Evolutionary conservation across 768 basidiomycete genomes (phyloP).

Genomic region (Termitomyces sp.): DNA sequence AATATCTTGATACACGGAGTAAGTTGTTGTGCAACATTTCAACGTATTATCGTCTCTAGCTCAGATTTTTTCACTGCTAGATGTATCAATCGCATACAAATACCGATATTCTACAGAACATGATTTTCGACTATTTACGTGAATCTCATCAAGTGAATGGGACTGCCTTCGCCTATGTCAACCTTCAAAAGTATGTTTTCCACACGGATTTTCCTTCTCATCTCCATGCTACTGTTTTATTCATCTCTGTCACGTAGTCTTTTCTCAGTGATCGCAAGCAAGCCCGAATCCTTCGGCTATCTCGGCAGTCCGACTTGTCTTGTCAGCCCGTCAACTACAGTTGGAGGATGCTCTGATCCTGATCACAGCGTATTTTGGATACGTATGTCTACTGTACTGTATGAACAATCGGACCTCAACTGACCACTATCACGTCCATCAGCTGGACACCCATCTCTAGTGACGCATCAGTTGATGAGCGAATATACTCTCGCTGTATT

Average conservation of each 20-base stretch:
- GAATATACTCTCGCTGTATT: slow-evolving; percentile 22
- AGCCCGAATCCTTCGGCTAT: slow-evolving; percentile 23
- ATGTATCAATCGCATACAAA: slow-evolving; percentile 28
- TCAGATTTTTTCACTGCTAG: slow-evolving; percentile 8
- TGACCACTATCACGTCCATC: background rate
- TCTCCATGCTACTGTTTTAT: background rate
- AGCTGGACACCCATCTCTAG: slow-evolving; percentile 28
- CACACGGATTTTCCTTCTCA: background rate
- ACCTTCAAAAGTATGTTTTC: slow-evolving; percentile 19
- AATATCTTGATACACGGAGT: slow-evolving; percentile 30
- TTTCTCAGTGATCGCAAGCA: slow-evolving; percentile 22
- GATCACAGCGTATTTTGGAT: slow-evolving; percentile 22
- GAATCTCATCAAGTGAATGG: slow-evolving; percentile 22
- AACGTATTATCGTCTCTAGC: background rate
- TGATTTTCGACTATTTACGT: slow-evolving; percentile 23
- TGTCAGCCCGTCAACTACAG: slow-evolving; percentile 25
- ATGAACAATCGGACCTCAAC: background rate
- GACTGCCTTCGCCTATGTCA: slow-evolving; percentile 27
- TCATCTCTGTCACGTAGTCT: slow-evolving; percentile 7
- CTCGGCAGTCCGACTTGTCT: slow-evolving; percentile 27
- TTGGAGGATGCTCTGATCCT: slow-evolving; percentile 27
- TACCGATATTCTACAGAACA: slow-evolving; percentile 23
- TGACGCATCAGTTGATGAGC: slow-evolving; percentile 24
- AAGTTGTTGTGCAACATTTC: background rate
- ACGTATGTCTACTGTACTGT: background rate